Evolutionary conservation across 1,284 basidiomycete species (phyloP).

Genomic region (Stygiomarasmius scandens): DNA sequence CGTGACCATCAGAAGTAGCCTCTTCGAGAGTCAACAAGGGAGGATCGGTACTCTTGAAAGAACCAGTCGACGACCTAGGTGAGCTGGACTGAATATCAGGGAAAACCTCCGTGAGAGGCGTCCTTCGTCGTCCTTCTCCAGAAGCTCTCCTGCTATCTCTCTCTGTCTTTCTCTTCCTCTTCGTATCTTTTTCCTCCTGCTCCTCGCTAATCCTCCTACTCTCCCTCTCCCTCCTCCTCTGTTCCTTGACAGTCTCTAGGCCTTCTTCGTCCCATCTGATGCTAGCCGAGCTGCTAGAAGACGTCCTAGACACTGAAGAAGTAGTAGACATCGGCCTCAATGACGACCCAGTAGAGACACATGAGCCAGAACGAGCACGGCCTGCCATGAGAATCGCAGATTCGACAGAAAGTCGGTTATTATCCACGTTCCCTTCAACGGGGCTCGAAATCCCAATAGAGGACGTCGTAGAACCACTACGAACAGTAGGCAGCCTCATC

Average conservation of each 20-base stretch:
- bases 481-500: conserved; percentile 46
- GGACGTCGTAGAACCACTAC: conserved; percentile 45
- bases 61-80: conserved; percentile 8
- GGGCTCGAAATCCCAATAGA: conserved; percentile 25
- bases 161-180: conserved; percentile 28
- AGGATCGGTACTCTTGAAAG: conserved; percentile 20
- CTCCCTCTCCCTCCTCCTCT: conserved; percentile 41
- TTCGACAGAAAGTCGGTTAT: conserved; percentile 49
- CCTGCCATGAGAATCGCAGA: conserved; percentile 38
- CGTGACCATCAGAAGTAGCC: conserved; percentile 55
- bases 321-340: conserved; percentile 59
- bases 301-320: conserved; percentile 50
- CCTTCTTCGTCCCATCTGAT: conserved; percentile 71
- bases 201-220: conserved; percentile 30
- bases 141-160: conserved; percentile 31
- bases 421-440: conserved; percentile 15
- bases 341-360: conserved; percentile 54
- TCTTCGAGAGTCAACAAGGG: conserved; percentile 54
- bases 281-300: conserved; percentile 50
- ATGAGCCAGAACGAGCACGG: conserved; percentile 44
- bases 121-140: conserved; percentile 47
- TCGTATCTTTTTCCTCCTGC: conserved; percentile 26
- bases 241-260: conserved; percentile 55
- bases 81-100: conserved; percentile 32
- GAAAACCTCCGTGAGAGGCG: conserved; percentile 52